These are phyloP conservation scores for Tricholoma furcatifolium DNA, from an alignment of 768 basidiomycete species.

Conservation along the genomic window DNA sequence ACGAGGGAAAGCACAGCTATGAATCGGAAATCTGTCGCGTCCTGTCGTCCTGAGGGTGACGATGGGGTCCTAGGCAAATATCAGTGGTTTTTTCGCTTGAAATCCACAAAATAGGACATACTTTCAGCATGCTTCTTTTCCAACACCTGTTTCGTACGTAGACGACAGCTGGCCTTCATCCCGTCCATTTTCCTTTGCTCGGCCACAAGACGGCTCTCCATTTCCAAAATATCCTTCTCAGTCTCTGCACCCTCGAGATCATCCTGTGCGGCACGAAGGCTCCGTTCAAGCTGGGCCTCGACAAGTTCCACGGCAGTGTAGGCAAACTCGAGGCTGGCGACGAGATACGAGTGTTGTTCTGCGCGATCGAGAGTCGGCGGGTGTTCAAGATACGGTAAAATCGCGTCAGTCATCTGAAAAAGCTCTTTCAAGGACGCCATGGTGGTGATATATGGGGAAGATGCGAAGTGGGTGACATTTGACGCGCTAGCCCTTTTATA, in stretches of 20 bases:
- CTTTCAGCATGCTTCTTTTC: slow-evolving; percentile 2
- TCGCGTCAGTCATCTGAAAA: slow-evolving; percentile 9
- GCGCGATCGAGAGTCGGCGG: slow-evolving; percentile 2
- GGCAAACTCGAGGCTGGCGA: slow-evolving; percentile 15
- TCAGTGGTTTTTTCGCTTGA: no score
- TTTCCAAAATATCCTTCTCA: slow-evolving; percentile 10
- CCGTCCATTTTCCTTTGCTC: slow-evolving; percentile 16
- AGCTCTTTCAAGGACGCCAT: slow-evolving; percentile 12
- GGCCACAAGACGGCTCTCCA: slow-evolving; percentile 9
- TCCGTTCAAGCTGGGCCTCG: slow-evolving; percentile 14
- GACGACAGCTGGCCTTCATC: slow-evolving; percentile 10
- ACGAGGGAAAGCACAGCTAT: no score
- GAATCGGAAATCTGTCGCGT: no score
- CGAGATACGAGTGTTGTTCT: slow-evolving; percentile 12
- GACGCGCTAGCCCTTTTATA: no score
- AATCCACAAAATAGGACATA: background rate
- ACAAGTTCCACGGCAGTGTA: slow-evolving; percentile 17
- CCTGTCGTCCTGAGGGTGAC: background rate
- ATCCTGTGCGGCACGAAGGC: slow-evolving; percentile 12
- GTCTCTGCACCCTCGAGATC: slow-evolving; percentile 5
- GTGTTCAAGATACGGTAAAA: slow-evolving; percentile 13
- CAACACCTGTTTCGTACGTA: background rate
- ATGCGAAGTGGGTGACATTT: no score
- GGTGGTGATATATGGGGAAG: background rate
- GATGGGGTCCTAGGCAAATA: background rate